phyloP scores from a whole-genome alignment of 345 rosid species.

The Eucalyptus shirleyi region DNA sequence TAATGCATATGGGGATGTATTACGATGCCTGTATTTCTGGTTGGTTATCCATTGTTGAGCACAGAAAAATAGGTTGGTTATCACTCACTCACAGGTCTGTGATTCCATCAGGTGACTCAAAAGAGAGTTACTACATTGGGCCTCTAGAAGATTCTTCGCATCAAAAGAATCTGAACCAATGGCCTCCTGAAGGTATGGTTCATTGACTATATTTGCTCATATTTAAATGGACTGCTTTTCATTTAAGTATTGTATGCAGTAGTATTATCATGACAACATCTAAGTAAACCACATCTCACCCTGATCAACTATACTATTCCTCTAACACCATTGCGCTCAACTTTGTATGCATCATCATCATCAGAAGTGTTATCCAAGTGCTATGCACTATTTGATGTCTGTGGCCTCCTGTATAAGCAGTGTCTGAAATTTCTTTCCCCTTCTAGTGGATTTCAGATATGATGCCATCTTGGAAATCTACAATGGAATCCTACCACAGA shows the following conservation, averaged over 20 bases:
- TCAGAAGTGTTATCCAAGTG: neutral
- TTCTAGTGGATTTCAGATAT: constrained; percentile 34
- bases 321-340: neutral
- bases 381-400: neutral
- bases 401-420: neutral
- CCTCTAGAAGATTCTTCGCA: constrained; percentile 19
- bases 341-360: neutral
- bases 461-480: constrained; percentile 53
- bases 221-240: neutral
- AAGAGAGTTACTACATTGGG: constrained; percentile 67
- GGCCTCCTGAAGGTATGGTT: constrained; percentile 64
- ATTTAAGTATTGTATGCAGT: neutral
- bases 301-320: neutral
- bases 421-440: neutral
- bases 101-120: constrained; percentile 46
- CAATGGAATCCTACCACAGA: constrained; percentile 43
- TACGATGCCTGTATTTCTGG: neutral
- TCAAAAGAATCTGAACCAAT: constrained; percentile 32
- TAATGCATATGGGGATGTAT: neutral
- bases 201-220: neutral
- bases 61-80: neutral
- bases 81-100: neutral
- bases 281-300: neutral
- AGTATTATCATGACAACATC: neutral
- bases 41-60: neutral